Percentiles rank a stretch among this genome's conserved stretches.
Conservation (phyloP, 768 basidiomycete species). For the Podaxis sp. region DNA sequence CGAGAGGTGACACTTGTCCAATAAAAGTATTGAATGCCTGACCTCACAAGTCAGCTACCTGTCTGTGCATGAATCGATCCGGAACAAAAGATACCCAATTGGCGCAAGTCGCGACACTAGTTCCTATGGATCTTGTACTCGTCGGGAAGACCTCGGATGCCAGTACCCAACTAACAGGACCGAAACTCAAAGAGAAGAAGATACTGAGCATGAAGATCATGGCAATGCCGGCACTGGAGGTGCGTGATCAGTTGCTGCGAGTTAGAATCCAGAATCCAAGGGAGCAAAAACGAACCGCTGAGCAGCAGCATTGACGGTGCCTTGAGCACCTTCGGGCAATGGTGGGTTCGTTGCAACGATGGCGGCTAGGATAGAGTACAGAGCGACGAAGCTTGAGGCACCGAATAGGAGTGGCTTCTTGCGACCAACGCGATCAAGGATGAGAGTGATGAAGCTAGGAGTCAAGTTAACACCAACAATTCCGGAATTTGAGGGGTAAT, state of each 20-base stretch:
- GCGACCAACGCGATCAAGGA: conserved; percentile 59
- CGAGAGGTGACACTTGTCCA: conserved; percentile 48
- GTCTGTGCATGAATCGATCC: neutral
- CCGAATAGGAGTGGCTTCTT: conserved; percentile 62
- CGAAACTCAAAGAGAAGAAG: conserved; percentile 52
- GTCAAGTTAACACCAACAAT: neutral
- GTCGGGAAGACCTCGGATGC: conserved; percentile 67
- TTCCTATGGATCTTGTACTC: conserved; percentile 55
- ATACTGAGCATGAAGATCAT: conserved; percentile 59
- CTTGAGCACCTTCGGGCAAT: conserved; percentile 20
- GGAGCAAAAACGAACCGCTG: conserved; percentile 27
- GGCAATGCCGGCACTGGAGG: conserved; percentile 52
- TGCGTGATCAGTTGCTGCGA: conserved; percentile 17
- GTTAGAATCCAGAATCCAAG: neutral
- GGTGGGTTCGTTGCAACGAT: conserved; percentile 48
- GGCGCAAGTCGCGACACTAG: conserved; percentile 57
- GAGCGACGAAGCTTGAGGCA: conserved; percentile 47
- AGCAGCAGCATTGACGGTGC: conserved; percentile 25
- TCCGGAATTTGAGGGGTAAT: neutral
- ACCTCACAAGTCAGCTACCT: neutral
- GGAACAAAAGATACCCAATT: conserved; percentile 42
- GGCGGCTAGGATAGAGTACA: conserved; percentile 52
- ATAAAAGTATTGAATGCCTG: conserved; percentile 45
- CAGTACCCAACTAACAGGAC: conserved; percentile 61
- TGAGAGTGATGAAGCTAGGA: conserved; percentile 53